Conservation (phyloP, 2,329 filamentous ascomycete genomes). For the Cladosporium halotolerans region DNA sequence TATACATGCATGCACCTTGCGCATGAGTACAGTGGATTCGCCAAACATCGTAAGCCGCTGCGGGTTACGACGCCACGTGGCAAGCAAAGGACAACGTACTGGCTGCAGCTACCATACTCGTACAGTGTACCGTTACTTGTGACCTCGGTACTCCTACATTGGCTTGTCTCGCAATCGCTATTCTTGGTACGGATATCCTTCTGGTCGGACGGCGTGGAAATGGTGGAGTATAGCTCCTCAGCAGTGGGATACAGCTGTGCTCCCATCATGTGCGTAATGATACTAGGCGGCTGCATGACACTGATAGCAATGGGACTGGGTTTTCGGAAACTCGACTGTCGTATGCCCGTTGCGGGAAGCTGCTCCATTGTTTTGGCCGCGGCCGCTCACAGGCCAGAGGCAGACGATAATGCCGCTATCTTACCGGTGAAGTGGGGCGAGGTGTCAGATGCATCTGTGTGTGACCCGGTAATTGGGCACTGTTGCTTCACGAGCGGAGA, state of each 20-base stretch:
- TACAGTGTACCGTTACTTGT: slow-evolving; percentile 34
- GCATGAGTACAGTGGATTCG: slow-evolving; percentile 42
- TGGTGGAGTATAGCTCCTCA: not conserved
- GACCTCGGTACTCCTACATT: slow-evolving; percentile 33
- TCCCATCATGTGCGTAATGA: not conserved
- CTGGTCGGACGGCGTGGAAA: not conserved
- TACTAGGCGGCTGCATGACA: not conserved
- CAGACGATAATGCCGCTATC: not conserved
- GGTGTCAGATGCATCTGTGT: not conserved
- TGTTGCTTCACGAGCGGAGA: not conserved
- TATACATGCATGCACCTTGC: slow-evolving; percentile 43
- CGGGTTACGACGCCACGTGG: slow-evolving; percentile 34
- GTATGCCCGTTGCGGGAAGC: not conserved
- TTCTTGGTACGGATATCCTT: slow-evolving; percentile 34
- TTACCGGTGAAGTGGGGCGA: not conserved
- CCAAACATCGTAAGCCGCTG: slow-evolving; percentile 27
- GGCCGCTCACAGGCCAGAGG: not conserved
- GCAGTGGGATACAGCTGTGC: not conserved
- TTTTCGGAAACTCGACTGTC: not conserved
- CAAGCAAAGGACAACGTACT: slow-evolving; percentile 37
- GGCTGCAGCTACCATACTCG: slow-evolving; percentile 34
- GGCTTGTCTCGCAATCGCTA: slow-evolving; percentile 40
- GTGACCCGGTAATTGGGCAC: not conserved
- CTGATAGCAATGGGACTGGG: not conserved
- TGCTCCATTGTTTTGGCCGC: not conserved